phyloP scores from a whole-genome alignment of 352 stramenopile genomes.

The Pythium aristosporum region DNA sequence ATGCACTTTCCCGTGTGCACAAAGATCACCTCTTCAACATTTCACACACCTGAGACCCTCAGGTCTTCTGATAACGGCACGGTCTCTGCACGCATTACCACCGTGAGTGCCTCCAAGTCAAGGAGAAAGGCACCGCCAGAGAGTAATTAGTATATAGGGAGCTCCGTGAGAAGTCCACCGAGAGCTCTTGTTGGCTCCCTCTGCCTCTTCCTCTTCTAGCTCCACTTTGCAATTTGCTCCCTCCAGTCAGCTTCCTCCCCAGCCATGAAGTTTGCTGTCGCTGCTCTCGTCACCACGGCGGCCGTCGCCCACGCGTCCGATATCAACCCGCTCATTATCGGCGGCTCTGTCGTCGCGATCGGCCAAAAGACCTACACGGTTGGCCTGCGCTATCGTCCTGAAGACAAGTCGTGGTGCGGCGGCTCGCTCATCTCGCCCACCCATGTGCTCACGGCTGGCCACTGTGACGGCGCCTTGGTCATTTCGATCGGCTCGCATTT shows the following conservation, averaged over 20 bases:
- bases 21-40: no score
- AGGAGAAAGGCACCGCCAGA: no score
- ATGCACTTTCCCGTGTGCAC: no score
- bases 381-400: constrained; percentile 35
- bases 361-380: constrained; percentile 54
- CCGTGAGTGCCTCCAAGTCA: no score
- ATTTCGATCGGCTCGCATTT: constrained; percentile 56
- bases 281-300: background rate
- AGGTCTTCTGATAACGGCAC: no score
- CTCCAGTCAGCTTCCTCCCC: background rate
- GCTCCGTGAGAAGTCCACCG: background rate
- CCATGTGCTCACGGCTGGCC: constrained; percentile 23
- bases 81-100: no score
- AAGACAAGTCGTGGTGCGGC: constrained; percentile 28
- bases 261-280: constrained; percentile 2
- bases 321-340: constrained; percentile 42
- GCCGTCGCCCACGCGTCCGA: constrained; percentile 2
- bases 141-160: no score
- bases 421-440: constrained; percentile 29
- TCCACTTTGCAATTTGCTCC: constrained; percentile 1
- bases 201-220: no score
- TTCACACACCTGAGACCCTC: no score
- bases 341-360: constrained; percentile 36
- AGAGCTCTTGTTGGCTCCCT: background rate
- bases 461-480: constrained; percentile 46